Evolutionary conservation across 441 rosid genomes (phyloP).

Genomic region (Gossypium trilobum): DNA sequence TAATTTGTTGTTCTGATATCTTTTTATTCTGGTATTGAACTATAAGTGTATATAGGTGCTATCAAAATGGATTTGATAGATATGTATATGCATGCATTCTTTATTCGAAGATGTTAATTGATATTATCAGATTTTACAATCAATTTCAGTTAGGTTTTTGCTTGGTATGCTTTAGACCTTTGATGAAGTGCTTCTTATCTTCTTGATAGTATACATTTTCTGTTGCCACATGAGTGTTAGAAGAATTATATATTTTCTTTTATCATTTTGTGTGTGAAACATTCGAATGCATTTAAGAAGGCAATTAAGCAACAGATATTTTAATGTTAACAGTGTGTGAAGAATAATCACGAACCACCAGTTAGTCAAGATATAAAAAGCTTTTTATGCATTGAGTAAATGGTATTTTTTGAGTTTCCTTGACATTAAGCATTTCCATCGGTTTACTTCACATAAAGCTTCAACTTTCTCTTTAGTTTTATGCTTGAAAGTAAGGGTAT

Average conservation of each 20-base stretch:
- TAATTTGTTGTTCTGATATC: neutral
- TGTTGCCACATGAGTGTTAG: neutral
- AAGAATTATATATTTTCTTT: neutral
- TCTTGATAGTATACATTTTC: neutral
- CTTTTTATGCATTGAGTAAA: constrained; percentile 3
- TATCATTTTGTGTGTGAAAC: neutral
- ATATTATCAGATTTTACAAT: neutral
- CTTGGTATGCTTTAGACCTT: neutral
- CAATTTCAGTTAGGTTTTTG: neutral
- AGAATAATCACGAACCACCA: neutral
- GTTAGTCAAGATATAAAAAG: neutral
- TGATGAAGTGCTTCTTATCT: neutral
- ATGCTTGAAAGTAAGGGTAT: neutral
- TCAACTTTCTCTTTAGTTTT: neutral
- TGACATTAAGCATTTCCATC: neutral
- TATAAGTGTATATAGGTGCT: neutral
- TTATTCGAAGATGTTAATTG: neutral
- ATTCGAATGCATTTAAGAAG: neutral
- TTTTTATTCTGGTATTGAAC: neutral
- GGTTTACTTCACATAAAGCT: neutral
- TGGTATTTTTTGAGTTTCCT: neutral
- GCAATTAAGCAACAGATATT: neutral
- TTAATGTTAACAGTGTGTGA: neutral
- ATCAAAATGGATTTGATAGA: neutral
- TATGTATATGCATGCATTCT: neutral